Evolutionary conservation across 2,329 filamentous ascomycete species (phyloP).

Genomic region (Alternaria solani): DNA sequence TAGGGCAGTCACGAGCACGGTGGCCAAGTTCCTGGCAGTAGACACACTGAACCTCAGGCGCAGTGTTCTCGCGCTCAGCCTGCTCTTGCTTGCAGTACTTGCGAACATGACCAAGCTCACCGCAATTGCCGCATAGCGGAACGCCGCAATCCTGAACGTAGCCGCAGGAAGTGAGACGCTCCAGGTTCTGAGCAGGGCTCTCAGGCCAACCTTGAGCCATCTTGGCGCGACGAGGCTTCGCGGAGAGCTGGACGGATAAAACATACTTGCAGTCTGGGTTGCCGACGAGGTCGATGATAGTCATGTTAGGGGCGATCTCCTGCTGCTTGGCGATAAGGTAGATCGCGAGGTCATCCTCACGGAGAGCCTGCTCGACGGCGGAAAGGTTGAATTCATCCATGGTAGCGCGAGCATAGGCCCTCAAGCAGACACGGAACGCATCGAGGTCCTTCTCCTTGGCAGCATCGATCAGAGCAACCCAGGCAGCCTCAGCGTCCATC

Average conservation of each 20-base stretch:
- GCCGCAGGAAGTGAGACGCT: slow-evolving; percentile 71
- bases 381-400: slow-evolving; percentile 51
- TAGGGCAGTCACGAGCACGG: slow-evolving; percentile 70
- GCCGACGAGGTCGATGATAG: slow-evolving; percentile 62
- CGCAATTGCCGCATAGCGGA: slow-evolving; percentile 70
- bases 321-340: slow-evolving; percentile 62
- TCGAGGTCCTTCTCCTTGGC: slow-evolving; percentile 60
- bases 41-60: slow-evolving; percentile 64
- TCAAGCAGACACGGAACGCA: slow-evolving; percentile 57
- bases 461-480: slow-evolving; percentile 59
- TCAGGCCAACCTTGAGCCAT: slow-evolving; percentile 69
- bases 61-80: slow-evolving; percentile 55
- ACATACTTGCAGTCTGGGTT: slow-evolving; percentile 69
- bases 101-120: slow-evolving; percentile 68
- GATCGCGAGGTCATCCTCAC: slow-evolving; percentile 56
- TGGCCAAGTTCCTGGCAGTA: slow-evolving; percentile 72
- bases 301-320: slow-evolving; percentile 56
- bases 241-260: slow-evolving; percentile 68
- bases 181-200: slow-evolving; percentile 65
- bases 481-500: slow-evolving; percentile 59
- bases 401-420: slow-evolving; percentile 59
- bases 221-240: slow-evolving; percentile 60
- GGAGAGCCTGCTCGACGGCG: slow-evolving; percentile 61
- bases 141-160: slow-evolving; percentile 67
- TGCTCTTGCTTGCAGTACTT: slow-evolving; percentile 68